phyloP scores from a whole-genome alignment of 805 yeast genomes.

The Monosporozyma yasuniensis region DNA sequence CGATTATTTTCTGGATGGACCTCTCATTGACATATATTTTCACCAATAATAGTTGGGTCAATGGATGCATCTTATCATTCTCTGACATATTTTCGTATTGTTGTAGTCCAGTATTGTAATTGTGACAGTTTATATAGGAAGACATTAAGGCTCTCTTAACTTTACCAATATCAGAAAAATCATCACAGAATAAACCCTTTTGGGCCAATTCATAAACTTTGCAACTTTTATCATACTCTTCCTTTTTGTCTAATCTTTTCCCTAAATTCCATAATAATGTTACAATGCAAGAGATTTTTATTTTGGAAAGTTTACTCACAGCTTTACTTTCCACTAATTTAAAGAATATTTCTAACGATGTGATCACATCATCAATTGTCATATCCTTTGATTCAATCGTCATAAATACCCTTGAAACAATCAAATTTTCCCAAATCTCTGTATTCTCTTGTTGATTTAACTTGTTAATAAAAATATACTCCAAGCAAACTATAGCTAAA shows the following conservation, averaged over 20 bases:
- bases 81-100: constrained; percentile 21
- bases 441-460: constrained; percentile 21
- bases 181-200: constrained; percentile 18
- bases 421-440: constrained; percentile 22
- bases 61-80: constrained; percentile 16
- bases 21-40: constrained; percentile 16
- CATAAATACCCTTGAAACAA: constrained; percentile 21
- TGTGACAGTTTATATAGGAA: constrained; percentile 19
- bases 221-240: constrained; percentile 14
- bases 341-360: constrained; percentile 18
- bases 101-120: constrained; percentile 15
- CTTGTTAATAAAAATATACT: constrained; percentile 30
- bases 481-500: constrained; percentile 28
- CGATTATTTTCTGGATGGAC: constrained; percentile 4
- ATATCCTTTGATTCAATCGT: constrained; percentile 21
- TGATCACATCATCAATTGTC: constrained; percentile 15
- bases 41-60: constrained; percentile 30
- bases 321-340: constrained; percentile 25
- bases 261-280: constrained; percentile 36
- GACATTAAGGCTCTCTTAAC: constrained; percentile 32
- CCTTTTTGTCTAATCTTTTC: constrained; percentile 24
- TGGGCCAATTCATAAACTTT: constrained; percentile 24
- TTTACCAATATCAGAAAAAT: constrained; percentile 29
- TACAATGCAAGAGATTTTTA: constrained; percentile 27
- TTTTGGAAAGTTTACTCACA: constrained; percentile 19